These are phyloP conservation scores for Cyclotella choctawhatcheeana DNA, from an alignment of 108 stramenopile genomes.

Conservation along the genomic window DNA sequence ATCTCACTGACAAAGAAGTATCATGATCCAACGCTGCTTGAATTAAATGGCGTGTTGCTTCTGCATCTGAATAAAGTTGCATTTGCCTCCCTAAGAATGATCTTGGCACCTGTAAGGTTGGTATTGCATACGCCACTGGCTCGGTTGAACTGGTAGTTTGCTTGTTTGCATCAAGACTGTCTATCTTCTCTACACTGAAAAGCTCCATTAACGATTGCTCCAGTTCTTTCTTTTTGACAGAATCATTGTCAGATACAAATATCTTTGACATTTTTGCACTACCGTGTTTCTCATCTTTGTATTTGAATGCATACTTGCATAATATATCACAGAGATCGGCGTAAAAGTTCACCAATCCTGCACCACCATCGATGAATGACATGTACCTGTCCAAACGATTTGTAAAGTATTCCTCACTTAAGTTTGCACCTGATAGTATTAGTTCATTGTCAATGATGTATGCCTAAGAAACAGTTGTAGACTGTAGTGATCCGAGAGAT, in stretches of 20 bases:
- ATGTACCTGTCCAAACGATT: conserved; percentile 87
- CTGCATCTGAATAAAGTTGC: conserved; percentile 44
- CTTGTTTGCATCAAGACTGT: background rate
- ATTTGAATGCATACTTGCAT: conserved; percentile 55
- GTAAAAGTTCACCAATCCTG: conserved; percentile 83
- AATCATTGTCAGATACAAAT: conserved; percentile 5
- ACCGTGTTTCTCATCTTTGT: too few species aligned
- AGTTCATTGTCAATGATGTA: conserved; percentile 83
- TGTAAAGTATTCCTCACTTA: conserved; percentile 84
- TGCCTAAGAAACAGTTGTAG: too few species aligned
- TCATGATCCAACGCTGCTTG: conserved; percentile 37
- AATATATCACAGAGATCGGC: conserved; percentile 63
- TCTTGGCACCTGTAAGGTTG: conserved; percentile 71
- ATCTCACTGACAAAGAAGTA: conserved; percentile 49
- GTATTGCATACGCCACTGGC: conserved; percentile 63
- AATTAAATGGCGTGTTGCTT: conserved; percentile 33
- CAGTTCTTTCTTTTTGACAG: conserved; percentile 32
- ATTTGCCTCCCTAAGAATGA: conserved; percentile 33
- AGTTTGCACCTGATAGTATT: conserved; percentile 84
- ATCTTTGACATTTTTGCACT: too few species aligned
- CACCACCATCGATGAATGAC: conserved; percentile 64
- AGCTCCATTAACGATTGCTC: conserved; percentile 31
- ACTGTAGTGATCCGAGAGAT: background rate
- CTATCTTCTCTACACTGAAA: conserved; percentile 21
- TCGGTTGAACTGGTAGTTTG: background rate